Percentiles rank a stretch among this genome's conserved stretches.
phyloP scores from a whole-genome alignment of 2,329 filamentous ascomycete genomes.

The Hypoxylon sp. region DNA sequence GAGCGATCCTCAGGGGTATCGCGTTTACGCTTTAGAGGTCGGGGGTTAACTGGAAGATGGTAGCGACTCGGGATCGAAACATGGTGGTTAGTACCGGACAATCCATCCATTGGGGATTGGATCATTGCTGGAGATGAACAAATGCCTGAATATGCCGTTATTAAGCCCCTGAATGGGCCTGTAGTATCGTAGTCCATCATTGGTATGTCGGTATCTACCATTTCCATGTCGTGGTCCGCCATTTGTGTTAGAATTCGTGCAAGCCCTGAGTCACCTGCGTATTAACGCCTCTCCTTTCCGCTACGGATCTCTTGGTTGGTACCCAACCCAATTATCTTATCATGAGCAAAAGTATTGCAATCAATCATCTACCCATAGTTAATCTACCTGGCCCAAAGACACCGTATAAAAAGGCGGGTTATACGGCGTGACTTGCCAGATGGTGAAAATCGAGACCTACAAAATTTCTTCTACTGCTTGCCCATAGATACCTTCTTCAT shows the following conservation, averaged over 20 bases:
- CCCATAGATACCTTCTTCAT: background rate
- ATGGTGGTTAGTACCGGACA: background rate
- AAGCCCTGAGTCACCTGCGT: background rate
- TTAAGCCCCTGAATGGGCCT: background rate
- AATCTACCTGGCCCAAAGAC: background rate
- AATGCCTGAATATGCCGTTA: background rate
- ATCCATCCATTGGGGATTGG: background rate
- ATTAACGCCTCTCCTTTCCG: background rate
- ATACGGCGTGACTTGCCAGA: background rate
- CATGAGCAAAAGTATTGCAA: slow-evolving; percentile 18
- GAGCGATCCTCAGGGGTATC: background rate
- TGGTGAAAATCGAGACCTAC: background rate
- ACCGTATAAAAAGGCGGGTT: slow-evolving; percentile 4
- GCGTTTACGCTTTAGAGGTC: slow-evolving; percentile 4
- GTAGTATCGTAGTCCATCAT: background rate
- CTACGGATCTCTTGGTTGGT: background rate
- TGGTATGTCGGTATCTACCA: no score
- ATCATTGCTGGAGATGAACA: background rate
- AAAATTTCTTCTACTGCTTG: background rate
- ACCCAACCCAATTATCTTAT: background rate
- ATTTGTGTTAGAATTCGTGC: slow-evolving; percentile 4
- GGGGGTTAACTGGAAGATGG: background rate
- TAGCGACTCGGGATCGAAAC: background rate
- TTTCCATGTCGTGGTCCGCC: background rate
- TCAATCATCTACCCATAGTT: background rate